Evolutionary conservation across 345 rosid species (phyloP), one percentile per base, ranked within the genome.

Genomic region (Gossypium ekmanianum): DNA sequence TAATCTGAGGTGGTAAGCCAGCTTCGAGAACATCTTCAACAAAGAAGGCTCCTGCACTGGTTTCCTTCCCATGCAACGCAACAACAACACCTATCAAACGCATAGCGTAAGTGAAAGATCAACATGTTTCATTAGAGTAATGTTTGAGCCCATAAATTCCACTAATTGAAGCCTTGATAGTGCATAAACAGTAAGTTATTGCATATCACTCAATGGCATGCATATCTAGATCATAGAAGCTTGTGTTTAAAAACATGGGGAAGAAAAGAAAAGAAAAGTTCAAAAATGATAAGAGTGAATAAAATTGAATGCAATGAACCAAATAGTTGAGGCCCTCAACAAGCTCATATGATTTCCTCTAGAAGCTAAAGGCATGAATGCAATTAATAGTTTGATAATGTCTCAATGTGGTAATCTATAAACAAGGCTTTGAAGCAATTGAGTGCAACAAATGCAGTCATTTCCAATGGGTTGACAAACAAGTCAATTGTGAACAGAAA

Each of bases 21-120:
- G 98, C 94, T 81, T 95, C 98, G 58, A 91, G 84, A 74, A 93
- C 85, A 80, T 91, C 97, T 77, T 83, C 83, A 84, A 95, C 99
- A 74, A 84, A 62, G 44, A 62, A 62, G 45, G n/a, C 67, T 62
- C 98, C 98, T 27, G 89, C 87, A 77, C 78, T 83, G 71, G 96
- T 90, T 84, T 95, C 98, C 88, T 84, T 91, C 78, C 98, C 98
- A 82, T 84, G 93, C 81, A 95, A 79, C 59, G 96, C 96, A 57
- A 87, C 92, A 77, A 95, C 91, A 72, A 85, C 80, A 67, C 99
- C 97, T 95, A 79, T 75, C 80, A 80, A 73, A 73, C 68, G 70
- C 48, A 84, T 57, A 61, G 29, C 17, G 58, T 73, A 51, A 79
- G 68, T 47, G 47, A 26, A 76, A 47, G 72, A 81, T 67, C 56